These are phyloP conservation scores for Blastobotrys peoriensis DNA, from an alignment of 805 yeast genomes.

Conservation along the genomic window DNA sequence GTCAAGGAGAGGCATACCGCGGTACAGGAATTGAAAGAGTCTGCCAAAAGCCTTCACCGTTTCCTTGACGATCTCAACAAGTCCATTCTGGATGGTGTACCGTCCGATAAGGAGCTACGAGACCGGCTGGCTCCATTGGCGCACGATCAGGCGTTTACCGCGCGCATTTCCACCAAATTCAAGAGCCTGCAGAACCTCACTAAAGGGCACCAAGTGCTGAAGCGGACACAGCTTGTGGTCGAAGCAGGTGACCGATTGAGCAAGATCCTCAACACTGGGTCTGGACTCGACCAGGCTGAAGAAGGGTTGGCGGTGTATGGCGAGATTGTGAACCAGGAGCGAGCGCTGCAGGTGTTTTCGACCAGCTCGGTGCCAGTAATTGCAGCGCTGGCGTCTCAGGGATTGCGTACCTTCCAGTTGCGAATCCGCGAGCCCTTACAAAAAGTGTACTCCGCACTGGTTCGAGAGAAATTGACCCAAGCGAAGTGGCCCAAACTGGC, in stretches of 20 bases:
- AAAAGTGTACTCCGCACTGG: not conserved
- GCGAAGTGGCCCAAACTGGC: conserved; percentile 12
- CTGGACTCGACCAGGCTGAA: not conserved
- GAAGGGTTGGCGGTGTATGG: not conserved
- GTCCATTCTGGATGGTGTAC: conserved; percentile 1
- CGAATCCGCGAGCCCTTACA: conserved; percentile 4
- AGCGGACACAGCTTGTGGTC: not conserved
- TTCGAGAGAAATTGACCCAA: conserved; percentile 7
- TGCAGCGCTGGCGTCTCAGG: conserved; percentile 7
- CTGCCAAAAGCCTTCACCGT: not conserved
- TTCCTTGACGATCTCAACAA: conserved; percentile 4
- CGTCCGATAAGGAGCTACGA: conserved; percentile 5
- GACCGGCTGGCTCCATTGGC: not conserved
- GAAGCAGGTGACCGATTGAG: not conserved
- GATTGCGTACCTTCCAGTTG: not conserved
- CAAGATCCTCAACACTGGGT: not conserved
- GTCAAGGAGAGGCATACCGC: conserved; percentile 3
- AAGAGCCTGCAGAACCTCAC: conserved; percentile 1
- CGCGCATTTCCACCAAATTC: not conserved
- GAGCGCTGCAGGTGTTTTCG: conserved; percentile 1
- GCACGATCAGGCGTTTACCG: not conserved
- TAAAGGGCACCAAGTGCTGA: conserved; percentile 5
- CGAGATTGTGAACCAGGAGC: not conserved
- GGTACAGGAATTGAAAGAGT: not conserved
- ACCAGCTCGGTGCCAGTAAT: conserved; percentile 5